Conservation (phyloP, 176 grass and related monocot species). For the Oropetium thomaeum region DNA sequence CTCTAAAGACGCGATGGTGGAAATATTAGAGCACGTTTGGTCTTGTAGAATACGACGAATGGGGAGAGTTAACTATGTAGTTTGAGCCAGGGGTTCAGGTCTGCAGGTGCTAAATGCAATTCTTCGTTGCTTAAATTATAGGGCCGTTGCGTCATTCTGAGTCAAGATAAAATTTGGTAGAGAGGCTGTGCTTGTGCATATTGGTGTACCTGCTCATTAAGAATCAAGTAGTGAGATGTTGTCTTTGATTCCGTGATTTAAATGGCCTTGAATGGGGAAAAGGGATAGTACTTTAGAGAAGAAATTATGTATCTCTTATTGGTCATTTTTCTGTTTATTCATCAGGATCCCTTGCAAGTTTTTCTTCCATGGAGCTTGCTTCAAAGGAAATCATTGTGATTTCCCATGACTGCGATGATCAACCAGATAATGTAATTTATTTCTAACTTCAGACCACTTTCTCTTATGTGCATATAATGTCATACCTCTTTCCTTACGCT, state of each 20-base stretch:
- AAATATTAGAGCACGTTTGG: background rate
- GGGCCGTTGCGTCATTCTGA: background rate
- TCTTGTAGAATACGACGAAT: background rate
- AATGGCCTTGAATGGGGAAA: background rate
- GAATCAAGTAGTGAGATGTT: background rate
- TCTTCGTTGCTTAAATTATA: background rate
- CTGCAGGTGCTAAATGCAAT: background rate
- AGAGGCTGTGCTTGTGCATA: too few relatives aligned
- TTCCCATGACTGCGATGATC: slow-evolving; percentile 83
- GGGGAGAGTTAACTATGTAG: background rate
- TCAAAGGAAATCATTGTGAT: slow-evolving; percentile 91
- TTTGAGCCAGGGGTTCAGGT: background rate
- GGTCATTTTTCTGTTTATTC: slow-evolving; percentile 30
- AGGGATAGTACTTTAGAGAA: background rate
- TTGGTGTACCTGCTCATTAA: background rate
- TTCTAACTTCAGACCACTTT: background rate
- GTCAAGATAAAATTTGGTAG: background rate
- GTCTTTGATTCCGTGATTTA: slow-evolving; percentile 6
- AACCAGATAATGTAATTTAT: slow-evolving; percentile 74
- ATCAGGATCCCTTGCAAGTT: slow-evolving; percentile 87
- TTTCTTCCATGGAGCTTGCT: slow-evolving; percentile 76
- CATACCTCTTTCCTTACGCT: background rate
- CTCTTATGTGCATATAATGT: slow-evolving; percentile 17
- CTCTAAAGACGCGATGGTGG: background rate
- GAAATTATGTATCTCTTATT: slow-evolving; percentile 20